Evolutionary conservation across 345 rosid species (phyloP), one percentile per base, ranked within the genome.

Genomic region (Populus ilicifolia): DNA sequence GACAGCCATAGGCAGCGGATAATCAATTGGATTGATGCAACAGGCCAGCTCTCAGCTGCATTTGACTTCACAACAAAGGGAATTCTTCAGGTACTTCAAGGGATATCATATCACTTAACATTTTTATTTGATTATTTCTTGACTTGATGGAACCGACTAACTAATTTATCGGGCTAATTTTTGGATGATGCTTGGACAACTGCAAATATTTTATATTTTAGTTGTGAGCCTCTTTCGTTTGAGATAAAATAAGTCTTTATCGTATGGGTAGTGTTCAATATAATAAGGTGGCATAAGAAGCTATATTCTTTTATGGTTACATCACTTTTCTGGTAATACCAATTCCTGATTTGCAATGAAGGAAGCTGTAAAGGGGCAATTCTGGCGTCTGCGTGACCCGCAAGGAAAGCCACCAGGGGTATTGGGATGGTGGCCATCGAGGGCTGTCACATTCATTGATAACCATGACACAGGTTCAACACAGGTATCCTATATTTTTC

Each of bases 401-500:
- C 89, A 89, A 80, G 98, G 97, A 76, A 94, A 94, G 87, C 98
- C 97, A 62, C 94, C 98, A 0, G 97, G 97, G 69, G 91, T 93
- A 76, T 83, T 94, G 88, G 98, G 97, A 78, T 90, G 91, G 98
- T 94, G 98, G 98, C 93, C 97, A 73, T 94, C 95, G 27, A 91
- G 97, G 87, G 86, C 97, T 41, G 94, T 90, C 68, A 91, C 98
- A 7, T 91, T 93, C 81, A 85, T 94, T 29, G 98, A 94, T 78
- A 94, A 93, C 82, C 98, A 94, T 72, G 97, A 93, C 77, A 94
- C 97, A 70, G 97, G 97, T 78, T 94, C 98, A 80, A 91, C 97
- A 38, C 97, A 93, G 95, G 96, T 90, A 78, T 67, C 48, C 18
- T 8, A 65, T 50, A 8, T 33, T 9, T 36, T 35, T 25, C 25